Percentiles rank a stretch among this genome's conserved stretches.
These are phyloP conservation scores for Phlyctochytrium bullatum DNA, from an alignment of 192 early-diverging fungal genomes.

Conservation along the genomic window DNA sequence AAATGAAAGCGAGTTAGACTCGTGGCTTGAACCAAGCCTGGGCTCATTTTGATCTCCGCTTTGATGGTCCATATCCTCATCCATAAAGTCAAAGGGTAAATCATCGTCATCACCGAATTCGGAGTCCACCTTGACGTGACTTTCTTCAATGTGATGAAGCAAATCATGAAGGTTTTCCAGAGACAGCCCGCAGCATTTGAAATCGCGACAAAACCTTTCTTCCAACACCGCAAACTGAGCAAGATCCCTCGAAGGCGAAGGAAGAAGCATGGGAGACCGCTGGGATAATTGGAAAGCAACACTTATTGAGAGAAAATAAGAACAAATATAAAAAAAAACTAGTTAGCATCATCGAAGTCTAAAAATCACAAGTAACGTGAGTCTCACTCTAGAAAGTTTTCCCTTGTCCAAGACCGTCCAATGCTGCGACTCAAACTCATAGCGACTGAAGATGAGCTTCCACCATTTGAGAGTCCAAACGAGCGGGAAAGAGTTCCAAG, in stretches of 20 bases:
- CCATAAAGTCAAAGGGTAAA: slow-evolving; percentile 39
- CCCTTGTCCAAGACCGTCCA: not conserved
- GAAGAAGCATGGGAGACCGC: slow-evolving; percentile 33
- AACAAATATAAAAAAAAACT: not conserved
- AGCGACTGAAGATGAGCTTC: not conserved
- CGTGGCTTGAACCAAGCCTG: not conserved
- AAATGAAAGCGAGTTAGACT: not conserved
- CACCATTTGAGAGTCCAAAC: not conserved
- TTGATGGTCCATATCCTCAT: slow-evolving; percentile 37
- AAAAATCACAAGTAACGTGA: not conserved
- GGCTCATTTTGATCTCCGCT: slow-evolving; percentile 8
- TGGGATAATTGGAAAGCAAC: not conserved
- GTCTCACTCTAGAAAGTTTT: not conserved
- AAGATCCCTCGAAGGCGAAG: slow-evolving; percentile 43
- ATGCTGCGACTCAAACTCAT: slow-evolving; percentile 4
- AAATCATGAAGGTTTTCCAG: slow-evolving; percentile 92
- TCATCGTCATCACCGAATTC: slow-evolving; percentile 74
- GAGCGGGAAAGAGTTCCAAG: not conserved
- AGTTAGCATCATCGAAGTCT: not conserved
- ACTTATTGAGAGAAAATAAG: not conserved
- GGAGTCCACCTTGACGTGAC: slow-evolving; percentile 83
- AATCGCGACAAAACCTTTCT: slow-evolving; percentile 91
- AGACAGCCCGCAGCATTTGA: slow-evolving; percentile 89
- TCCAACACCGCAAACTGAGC: slow-evolving; percentile 66
- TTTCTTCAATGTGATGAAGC: slow-evolving; percentile 95